phyloP scores from a whole-genome alignment of 352 stramenopile genomes.

The Aphanomyces astaci region DNA sequence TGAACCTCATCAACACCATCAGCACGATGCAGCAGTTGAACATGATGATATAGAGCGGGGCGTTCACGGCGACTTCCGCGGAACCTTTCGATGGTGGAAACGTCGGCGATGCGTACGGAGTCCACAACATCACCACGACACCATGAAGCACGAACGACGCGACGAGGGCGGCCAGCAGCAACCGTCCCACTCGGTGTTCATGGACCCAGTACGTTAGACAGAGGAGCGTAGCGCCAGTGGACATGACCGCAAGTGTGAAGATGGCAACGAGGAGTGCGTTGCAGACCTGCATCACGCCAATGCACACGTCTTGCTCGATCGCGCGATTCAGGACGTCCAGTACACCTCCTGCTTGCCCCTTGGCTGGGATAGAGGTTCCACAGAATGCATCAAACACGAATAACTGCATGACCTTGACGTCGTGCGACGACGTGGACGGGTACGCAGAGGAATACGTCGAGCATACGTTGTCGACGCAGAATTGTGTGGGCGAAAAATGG shows the following conservation, averaged over 20 bases:
- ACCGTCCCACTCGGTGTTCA: background rate
- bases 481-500: background rate
- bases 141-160: background rate
- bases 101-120: background rate
- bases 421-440: background rate
- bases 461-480: background rate
- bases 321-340: background rate
- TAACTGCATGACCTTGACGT: background rate
- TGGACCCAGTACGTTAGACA: slow-evolving; percentile 5
- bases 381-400: background rate
- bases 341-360: background rate
- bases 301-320: background rate
- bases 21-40: background rate
- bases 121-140: background rate
- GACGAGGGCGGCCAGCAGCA: background rate
- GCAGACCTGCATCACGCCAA: background rate
- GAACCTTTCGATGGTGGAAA: background rate
- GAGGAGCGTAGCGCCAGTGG: background rate
- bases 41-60: background rate
- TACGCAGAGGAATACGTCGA: background rate
- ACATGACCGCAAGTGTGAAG: background rate
- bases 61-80: background rate
- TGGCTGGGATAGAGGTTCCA: background rate
- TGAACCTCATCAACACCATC: background rate
- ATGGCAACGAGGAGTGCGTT: background rate